A percentile compares a stretch with the other conserved stretches of the same genome.
phyloP scores from a whole-genome alignment of 192 early-diverging fungal species.

The Podila minutissima region DNA sequence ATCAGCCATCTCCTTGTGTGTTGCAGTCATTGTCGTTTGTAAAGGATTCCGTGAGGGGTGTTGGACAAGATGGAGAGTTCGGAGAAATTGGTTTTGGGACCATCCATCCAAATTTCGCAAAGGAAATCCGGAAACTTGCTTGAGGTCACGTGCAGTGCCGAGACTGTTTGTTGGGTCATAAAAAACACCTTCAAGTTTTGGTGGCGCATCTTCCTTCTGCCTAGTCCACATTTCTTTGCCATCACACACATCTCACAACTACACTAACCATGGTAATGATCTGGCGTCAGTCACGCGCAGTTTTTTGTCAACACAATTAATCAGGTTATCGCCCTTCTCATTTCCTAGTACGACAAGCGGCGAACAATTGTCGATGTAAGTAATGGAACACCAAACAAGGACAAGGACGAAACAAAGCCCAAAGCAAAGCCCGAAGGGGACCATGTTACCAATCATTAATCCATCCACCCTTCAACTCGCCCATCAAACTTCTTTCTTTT shows the following conservation, averaged over 20 bases:
- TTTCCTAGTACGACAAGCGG: conserved; percentile 15
- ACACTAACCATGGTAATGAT: no score
- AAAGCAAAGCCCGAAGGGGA: neutral
- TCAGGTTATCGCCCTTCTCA: neutral
- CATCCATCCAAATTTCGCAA: no score
- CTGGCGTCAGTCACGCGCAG: no score
- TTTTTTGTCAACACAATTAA: no score
- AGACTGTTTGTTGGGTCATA: no score
- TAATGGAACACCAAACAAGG: neutral
- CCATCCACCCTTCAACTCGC: no score
- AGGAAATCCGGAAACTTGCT: neutral
- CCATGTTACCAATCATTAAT: no score
- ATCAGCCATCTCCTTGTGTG: conserved; percentile 88
- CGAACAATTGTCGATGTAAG: conserved; percentile 27
- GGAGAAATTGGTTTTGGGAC: neutral
- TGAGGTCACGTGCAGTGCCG: neutral
- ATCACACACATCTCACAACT: no score
- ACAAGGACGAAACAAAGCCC: neutral
- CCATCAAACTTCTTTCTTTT: no score
- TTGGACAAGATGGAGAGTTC: neutral
- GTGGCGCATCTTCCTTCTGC: no score
- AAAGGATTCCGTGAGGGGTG: neutral
- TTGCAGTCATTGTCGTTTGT: conserved; percentile 75
- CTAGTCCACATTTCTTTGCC: no score
- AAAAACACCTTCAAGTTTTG: no score